These are phyloP conservation scores for Ilex paraguariensis DNA, from an alignment of 305 asterid genomes.

Conservation along the genomic window DNA sequence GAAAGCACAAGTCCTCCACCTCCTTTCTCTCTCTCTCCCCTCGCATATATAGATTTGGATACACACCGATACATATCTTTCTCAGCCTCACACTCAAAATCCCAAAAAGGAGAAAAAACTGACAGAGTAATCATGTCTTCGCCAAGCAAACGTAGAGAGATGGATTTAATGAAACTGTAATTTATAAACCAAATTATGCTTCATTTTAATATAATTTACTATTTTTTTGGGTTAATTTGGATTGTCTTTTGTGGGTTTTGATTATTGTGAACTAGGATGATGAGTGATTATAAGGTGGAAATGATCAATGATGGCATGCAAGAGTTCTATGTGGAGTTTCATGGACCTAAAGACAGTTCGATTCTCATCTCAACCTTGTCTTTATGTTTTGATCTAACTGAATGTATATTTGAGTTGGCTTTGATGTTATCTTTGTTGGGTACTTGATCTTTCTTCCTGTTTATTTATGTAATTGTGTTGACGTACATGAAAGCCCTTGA, in stretches of 20 bases:
- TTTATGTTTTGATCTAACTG: conserved; percentile 14
- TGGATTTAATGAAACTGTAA: conserved; percentile 97
- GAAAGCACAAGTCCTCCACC: too few relatives aligned
- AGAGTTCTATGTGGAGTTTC: conserved; percentile 76
- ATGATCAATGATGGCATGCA: conserved; percentile 87
- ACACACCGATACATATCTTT: too few relatives aligned
- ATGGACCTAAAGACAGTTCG: conserved; percentile 85
- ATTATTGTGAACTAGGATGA: conserved; percentile 55
- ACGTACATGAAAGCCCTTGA: not conserved
- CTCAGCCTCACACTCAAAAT: too few relatives aligned
- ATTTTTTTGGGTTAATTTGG: not conserved
- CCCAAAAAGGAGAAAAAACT: not conserved
- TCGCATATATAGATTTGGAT: too few relatives aligned
- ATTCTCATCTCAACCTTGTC: conserved; percentile 1
- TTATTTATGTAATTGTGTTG: conserved; percentile 1
- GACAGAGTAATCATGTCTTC: conserved; percentile 59
- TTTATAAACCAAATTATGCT: conserved; percentile 9
- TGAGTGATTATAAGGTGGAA: conserved; percentile 95
- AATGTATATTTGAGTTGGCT: conserved; percentile 16
- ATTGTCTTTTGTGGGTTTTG: conserved; percentile 3
- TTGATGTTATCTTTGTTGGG: conserved; percentile 12
- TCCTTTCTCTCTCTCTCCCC: too few relatives aligned
- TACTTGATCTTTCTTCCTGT: conserved; percentile 7
- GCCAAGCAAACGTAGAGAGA: conserved; percentile 92
- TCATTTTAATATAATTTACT: not conserved